Base-by-base conservation (phyloP, 2,329 filamentous ascomycete genomes). In the Orbilia ellipsospora region DNA sequence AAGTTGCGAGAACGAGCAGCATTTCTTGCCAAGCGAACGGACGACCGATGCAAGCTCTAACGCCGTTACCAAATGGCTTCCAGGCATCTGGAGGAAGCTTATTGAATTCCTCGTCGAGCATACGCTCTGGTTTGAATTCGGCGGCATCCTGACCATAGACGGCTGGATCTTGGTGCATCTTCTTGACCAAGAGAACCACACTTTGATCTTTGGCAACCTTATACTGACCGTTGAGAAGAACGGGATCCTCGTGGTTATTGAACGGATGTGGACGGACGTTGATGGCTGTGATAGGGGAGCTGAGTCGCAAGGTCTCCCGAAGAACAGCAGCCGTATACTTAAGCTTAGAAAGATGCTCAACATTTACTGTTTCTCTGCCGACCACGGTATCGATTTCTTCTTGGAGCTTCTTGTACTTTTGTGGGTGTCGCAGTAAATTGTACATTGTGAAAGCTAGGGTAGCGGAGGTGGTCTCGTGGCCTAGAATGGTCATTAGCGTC, bases 31-130 rank as follows among this genome's bases (percentile, higher is more conserved):
- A 91, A 0, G 91, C 90, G 80, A 93, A 93, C 0, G 88, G 85
- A 0, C 90, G 84, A 2, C 91, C 91, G 74, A 93, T 93, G 78
- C 91, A 94, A 0, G 84, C 89, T 63, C 91, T 84, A 77, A 86
- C 84, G 0, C 91, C 91, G 70, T 91, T 90, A 0, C 91, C 92
- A 78, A 93, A 94, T 2, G 91, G 90, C 82, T 91, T 91, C 89
- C 88, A 90, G 36, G 86, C 85, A 64, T 87, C 88, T 13, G 85
- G 85, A 31, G 88, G 89, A 4, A 91, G 84, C 26, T 87, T 87
- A 73, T 88, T 86, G 79, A 92, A 93, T 23, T 87, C 85, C 13
- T 89, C 90, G 45, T 91, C 89, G 0, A 90, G 82, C 90, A 93
- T 92, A 8, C 90, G 85, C 80, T 93, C 91, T 0, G 91, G 91